A percentile compares a stretch with the other conserved stretches of the same genome.
Conservation (phyloP, 108 stramenopile species). For the Nitzschia palea region DNA sequence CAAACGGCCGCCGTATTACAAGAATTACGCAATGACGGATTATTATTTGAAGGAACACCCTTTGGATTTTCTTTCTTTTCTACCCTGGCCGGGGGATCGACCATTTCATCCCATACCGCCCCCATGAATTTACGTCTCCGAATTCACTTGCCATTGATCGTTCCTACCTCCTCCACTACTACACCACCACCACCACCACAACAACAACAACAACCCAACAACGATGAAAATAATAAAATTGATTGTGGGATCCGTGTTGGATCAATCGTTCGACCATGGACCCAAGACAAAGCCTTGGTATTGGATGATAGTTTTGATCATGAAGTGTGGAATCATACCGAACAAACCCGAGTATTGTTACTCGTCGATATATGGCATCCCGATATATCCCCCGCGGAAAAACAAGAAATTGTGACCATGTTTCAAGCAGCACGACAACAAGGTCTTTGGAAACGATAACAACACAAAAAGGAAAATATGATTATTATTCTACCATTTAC, state of each 20-base stretch:
- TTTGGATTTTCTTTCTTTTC: slow-evolving; percentile 92
- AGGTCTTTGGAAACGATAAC: slow-evolving; percentile 62
- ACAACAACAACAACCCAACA: slow-evolving; percentile 7
- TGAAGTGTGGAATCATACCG: slow-evolving; percentile 95
- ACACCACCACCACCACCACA: too few relatives aligned
- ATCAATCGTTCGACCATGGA: slow-evolving; percentile 72
- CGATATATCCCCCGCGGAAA: slow-evolving; percentile 69
- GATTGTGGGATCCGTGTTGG: slow-evolving; percentile 91
- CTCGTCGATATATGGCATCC: slow-evolving; percentile 92
- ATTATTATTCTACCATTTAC: not conserved
- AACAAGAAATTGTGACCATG: slow-evolving; percentile 62
- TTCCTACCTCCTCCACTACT: slow-evolving; percentile 48
- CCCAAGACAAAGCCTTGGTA: slow-evolving; percentile 79
- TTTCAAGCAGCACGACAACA: slow-evolving; percentile 70
- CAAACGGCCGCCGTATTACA: slow-evolving; percentile 66
- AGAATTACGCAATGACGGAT: slow-evolving; percentile 29
- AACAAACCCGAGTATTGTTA: slow-evolving; percentile 63
- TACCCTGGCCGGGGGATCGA: slow-evolving; percentile 59
- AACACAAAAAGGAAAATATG: not conserved
- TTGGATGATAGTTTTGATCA: slow-evolving; percentile 98
- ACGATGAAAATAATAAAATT: slow-evolving; percentile 14
- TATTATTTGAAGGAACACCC: slow-evolving; percentile 59
- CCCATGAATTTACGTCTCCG: slow-evolving; percentile 96
- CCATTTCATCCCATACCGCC: slow-evolving; percentile 83
- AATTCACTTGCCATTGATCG: slow-evolving; percentile 91